phyloP scores from a whole-genome alignment of 2,329 filamentous ascomycete species.

The Fusarium zealandicum region DNA sequence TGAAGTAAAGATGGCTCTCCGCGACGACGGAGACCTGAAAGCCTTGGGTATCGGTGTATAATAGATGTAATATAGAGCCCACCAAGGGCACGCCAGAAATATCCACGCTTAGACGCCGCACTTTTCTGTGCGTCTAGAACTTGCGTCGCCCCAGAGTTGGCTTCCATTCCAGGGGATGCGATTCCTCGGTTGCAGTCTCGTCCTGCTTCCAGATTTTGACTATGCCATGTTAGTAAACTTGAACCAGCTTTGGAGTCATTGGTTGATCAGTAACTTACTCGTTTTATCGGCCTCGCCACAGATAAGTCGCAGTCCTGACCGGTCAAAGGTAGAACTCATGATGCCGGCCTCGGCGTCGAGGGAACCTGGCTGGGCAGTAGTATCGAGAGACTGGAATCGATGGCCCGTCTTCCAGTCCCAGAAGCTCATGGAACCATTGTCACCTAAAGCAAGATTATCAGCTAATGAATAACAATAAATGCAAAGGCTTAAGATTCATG shows the following conservation, averaged over 20 bases:
- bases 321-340: constrained; percentile 93
- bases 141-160: constrained; percentile 80
- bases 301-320: constrained; percentile 86
- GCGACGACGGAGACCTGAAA: constrained; percentile 86
- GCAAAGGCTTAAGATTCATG: too few species aligned
- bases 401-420: constrained; percentile 99
- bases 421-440: constrained; percentile 96
- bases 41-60: constrained; percentile 70
- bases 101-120: constrained; percentile 12
- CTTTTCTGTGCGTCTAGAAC: constrained; percentile 56
- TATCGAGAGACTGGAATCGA: constrained; percentile 88
- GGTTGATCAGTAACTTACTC: constrained; percentile 57
- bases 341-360: constrained; percentile 93
- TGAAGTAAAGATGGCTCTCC: constrained; percentile 86
- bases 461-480: background rate
- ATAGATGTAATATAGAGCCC: constrained; percentile 39
- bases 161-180: constrained; percentile 92
- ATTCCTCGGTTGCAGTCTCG: constrained; percentile 87
- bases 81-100: constrained; percentile 10
- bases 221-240: constrained; percentile 44
- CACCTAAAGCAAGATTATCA: constrained; percentile 53
- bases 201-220: constrained; percentile 98
- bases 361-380: constrained; percentile 90
- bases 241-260: background rate
- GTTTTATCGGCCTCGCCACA: constrained; percentile 97